Evolutionary conservation across 495 filamentous ascomycete genomes (phyloP).

Genomic region (Penicillium atrosanguineum): DNA sequence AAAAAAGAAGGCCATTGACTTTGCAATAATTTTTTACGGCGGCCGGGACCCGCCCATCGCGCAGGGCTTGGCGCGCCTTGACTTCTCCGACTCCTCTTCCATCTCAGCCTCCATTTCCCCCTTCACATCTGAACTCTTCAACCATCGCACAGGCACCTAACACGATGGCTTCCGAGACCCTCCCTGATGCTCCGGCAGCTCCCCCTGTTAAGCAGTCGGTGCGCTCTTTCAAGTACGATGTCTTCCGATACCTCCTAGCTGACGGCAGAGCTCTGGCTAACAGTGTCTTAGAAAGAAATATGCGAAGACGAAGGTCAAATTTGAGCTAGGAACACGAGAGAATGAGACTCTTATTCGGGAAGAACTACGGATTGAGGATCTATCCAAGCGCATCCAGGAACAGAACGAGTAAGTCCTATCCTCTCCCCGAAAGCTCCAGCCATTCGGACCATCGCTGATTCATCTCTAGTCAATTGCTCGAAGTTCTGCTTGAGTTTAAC

Average conservation of each 20-base stretch:
- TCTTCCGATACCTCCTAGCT: neutral
- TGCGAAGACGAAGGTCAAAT: constrained; percentile 82
- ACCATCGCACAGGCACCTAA: constrained; percentile 34
- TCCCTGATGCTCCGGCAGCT: constrained; percentile 32
- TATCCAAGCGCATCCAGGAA: constrained; percentile 74
- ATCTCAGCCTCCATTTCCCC: constrained; percentile 1
- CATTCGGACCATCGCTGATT: constrained; percentile 13
- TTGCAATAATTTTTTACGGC: constrained; percentile 31
- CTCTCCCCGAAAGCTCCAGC: neutral
- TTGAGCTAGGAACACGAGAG: constrained; percentile 77
- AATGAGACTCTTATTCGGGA: constrained; percentile 74
- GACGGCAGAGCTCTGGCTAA: constrained; percentile 16
- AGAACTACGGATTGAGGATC: constrained; percentile 72
- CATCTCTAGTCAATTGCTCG: constrained; percentile 64
- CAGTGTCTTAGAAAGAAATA: constrained; percentile 82
- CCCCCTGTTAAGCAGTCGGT: constrained; percentile 38
- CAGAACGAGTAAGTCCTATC: constrained; percentile 70
- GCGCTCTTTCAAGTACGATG: constrained; percentile 43
- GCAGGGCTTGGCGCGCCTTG: constrained; percentile 26
- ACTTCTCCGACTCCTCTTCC: constrained; percentile 2
- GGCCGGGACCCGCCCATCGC: constrained; percentile 30
- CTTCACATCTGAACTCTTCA: neutral
- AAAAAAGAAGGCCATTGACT: constrained; percentile 1
- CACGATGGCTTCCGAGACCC: constrained; percentile 25
- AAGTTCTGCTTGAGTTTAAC: constrained; percentile 85